phyloP scores from a whole-genome alignment of 2,329 filamentous ascomycete species.

The Nigrospora oryzae region DNA sequence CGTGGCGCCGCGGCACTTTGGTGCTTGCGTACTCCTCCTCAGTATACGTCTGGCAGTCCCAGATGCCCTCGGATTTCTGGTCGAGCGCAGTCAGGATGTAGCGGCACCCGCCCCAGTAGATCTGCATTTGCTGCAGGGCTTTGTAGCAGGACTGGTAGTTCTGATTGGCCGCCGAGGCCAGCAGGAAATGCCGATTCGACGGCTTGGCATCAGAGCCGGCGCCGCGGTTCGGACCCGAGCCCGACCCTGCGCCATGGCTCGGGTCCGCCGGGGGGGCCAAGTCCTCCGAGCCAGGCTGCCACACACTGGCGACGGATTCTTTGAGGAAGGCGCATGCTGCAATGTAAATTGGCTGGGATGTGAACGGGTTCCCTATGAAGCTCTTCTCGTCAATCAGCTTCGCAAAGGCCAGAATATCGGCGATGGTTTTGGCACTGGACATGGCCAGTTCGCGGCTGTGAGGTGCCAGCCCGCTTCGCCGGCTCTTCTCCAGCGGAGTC shows the following conservation, averaged over 20 bases:
- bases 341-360: constrained; percentile 85
- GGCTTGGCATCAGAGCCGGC: constrained; percentile 23
- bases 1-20: constrained; percentile 37
- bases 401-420: constrained; percentile 79
- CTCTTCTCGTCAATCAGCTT: constrained; percentile 80
- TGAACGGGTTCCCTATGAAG: constrained; percentile 82
- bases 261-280: constrained; percentile 38
- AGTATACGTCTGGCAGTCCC: constrained; percentile 62
- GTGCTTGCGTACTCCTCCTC: constrained; percentile 71
- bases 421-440: constrained; percentile 87
- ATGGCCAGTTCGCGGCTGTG: constrained; percentile 77
- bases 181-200: constrained; percentile 60
- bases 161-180: constrained; percentile 74
- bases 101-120: constrained; percentile 78
- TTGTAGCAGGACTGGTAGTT: constrained; percentile 86
- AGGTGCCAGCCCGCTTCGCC: constrained; percentile 63
- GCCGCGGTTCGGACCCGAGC: neutral
- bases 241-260: constrained; percentile 37
- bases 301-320: constrained; percentile 69
- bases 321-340: constrained; percentile 83
- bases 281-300: constrained; percentile 33
- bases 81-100: constrained; percentile 83
- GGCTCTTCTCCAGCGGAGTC: constrained; percentile 58
- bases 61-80: constrained; percentile 80
- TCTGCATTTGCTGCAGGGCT: constrained; percentile 70